phyloP scores from a whole-genome alignment of 805 yeast species.

The Wickerhamomyces sydowiorum region DNA sequence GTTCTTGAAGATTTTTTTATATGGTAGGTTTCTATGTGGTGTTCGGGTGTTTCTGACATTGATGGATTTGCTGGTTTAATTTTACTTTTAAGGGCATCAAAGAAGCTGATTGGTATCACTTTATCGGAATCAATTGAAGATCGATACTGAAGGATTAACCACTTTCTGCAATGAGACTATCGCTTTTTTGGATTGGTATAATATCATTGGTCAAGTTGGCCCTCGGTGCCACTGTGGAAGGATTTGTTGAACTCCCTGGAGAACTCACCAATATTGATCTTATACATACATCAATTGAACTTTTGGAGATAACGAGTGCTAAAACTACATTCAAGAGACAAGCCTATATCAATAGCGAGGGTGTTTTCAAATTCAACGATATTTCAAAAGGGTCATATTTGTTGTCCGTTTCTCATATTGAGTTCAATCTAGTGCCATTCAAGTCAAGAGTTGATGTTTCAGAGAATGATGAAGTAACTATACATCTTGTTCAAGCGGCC shows the following conservation, averaged over 20 bases:
- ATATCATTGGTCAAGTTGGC: background rate
- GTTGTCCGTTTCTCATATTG: slow-evolving; percentile 11
- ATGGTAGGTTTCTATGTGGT: background rate
- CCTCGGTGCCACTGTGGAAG: slow-evolving; percentile 10
- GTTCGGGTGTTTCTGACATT: background rate
- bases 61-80: background rate
- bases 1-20: background rate
- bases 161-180: too few relatives aligned
- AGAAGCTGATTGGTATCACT: too few relatives aligned
- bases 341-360: slow-evolving; percentile 8
- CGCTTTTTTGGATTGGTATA: too few relatives aligned
- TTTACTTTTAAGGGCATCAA: background rate
- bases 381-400: slow-evolving; percentile 16
- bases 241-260: slow-evolving; percentile 8
- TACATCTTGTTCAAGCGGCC: slow-evolving; percentile 8
- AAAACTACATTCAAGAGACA: slow-evolving; percentile 1
- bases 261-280: slow-evolving; percentile 10
- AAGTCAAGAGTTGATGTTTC: slow-evolving; percentile 15
- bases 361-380: slow-evolving; percentile 9
- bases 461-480: slow-evolving; percentile 8
- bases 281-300: slow-evolving; percentile 9
- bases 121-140: too few relatives aligned
- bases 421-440: slow-evolving; percentile 18
- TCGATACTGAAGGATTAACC: too few relatives aligned
- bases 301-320: slow-evolving; percentile 4